Conservation (phyloP, 148 eudicot species). For the Rhododendron henanense region DNA sequence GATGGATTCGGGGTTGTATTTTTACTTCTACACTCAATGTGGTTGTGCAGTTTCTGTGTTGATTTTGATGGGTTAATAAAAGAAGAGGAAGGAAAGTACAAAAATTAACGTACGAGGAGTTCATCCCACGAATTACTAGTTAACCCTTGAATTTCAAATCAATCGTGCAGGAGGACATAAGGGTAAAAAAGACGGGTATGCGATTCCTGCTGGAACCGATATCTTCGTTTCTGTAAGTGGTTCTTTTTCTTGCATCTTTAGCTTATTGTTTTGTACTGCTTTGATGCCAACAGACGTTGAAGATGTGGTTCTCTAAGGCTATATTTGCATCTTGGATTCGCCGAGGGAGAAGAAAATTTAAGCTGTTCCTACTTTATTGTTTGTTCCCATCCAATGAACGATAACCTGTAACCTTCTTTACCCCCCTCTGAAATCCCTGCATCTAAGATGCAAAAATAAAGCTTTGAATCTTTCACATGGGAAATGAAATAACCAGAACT, state of each 20-base stretch:
- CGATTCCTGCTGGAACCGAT: constrained; percentile 89
- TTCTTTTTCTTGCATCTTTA: constrained; percentile 8
- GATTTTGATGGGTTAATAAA: constrained; percentile 1
- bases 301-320: background rate
- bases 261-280: background rate
- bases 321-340: background rate
- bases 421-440: background rate
- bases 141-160: constrained; percentile 9
- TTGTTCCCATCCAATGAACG: background rate
- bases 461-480: background rate
- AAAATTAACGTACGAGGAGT: background rate
- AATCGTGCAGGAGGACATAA: constrained; percentile 71
- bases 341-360: too few species aligned
- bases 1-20: background rate
- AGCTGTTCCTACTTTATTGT: background rate
- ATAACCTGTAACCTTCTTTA: background rate
- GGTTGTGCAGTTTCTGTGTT: background rate
- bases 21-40: background rate
- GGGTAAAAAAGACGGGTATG: constrained; percentile 70
- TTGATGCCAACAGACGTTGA: background rate
- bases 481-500: background rate
- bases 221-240: constrained; percentile 78
- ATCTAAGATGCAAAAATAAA: background rate
- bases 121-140: background rate
- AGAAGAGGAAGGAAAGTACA: background rate